phyloP scores from a whole-genome alignment of 495 filamentous ascomycete species.

The Podospora comata region DNA sequence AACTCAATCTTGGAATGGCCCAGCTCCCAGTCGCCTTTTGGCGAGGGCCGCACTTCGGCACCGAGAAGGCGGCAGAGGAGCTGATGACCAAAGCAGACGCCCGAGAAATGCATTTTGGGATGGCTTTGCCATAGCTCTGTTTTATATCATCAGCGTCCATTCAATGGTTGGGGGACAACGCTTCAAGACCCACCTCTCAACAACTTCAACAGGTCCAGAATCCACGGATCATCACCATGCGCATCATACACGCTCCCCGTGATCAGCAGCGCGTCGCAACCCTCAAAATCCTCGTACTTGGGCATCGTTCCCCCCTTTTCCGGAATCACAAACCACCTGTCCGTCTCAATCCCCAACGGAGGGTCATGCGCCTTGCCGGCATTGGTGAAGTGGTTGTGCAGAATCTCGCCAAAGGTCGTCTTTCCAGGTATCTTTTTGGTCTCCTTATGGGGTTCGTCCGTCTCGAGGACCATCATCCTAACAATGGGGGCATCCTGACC shows the following conservation, averaged over 20 bases:
- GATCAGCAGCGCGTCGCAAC: conserved; percentile 62
- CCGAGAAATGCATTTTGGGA: conserved; percentile 56
- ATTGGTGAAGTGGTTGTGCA: conserved; percentile 29
- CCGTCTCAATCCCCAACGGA: conserved; percentile 31
- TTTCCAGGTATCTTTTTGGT: conserved; percentile 22
- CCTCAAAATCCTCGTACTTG: conserved; percentile 22
- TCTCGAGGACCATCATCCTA: conserved; percentile 36
- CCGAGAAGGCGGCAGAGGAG: conserved; percentile 75
- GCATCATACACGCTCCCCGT: conserved; percentile 59
- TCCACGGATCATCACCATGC: conserved; percentile 67
- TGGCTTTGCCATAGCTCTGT: conserved; percentile 33
- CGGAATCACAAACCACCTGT: conserved; percentile 29
- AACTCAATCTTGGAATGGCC: conserved; percentile 64
- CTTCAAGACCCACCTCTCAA: conserved; percentile 21
- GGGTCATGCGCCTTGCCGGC: conserved; percentile 32
- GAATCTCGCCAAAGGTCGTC: conserved; percentile 28
- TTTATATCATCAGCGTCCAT: too few relatives aligned
- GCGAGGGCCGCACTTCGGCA: conserved; percentile 56
- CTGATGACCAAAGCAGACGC: conserved; percentile 85
- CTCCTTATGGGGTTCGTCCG: conserved; percentile 30
- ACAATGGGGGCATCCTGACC: conserved; percentile 10
- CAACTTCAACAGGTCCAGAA: conserved; percentile 41
- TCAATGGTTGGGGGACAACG: not conserved
- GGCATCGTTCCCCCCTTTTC: conserved; percentile 31
- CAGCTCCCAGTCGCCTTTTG: conserved; percentile 68